phyloP scores from a whole-genome alignment of 2,329 filamentous ascomycete species.

The Trichoderma lentiforme region DNA sequence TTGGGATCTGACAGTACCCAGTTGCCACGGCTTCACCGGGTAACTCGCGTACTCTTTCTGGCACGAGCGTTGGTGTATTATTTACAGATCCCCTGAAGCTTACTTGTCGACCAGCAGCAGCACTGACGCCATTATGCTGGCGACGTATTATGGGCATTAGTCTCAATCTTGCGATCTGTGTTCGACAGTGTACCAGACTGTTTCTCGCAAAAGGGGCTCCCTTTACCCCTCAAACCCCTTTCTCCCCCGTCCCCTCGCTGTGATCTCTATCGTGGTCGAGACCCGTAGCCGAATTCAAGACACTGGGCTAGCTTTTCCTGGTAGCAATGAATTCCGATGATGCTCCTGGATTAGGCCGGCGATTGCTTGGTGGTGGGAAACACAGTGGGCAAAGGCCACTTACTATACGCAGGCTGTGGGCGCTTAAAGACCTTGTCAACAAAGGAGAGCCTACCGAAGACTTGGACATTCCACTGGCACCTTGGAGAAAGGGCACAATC shows the following conservation, averaged over 20 bases:
- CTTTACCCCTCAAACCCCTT: neutral
- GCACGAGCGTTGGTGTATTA: neutral
- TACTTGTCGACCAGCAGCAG: neutral
- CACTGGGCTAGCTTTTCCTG: neutral
- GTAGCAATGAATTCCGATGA: neutral
- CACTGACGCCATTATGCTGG: neutral
- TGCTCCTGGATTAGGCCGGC: neutral
- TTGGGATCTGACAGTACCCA: neutral
- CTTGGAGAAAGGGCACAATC: neutral
- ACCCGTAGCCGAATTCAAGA: neutral
- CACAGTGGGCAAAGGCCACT: neutral
- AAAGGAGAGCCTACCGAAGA: neutral
- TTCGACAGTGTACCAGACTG: neutral
- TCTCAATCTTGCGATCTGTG: neutral
- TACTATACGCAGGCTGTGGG: neutral
- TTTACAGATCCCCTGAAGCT: neutral
- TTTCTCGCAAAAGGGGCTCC: neutral
- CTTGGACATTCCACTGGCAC: neutral
- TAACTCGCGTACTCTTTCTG: neutral
- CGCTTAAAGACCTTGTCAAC: neutral
- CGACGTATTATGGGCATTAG: neutral
- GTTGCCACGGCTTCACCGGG: neutral
- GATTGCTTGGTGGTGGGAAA: neutral
- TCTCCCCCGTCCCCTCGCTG: neutral
- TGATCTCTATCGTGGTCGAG: neutral